Percentiles rank a stretch among this genome's conserved stretches.
phyloP scores from a whole-genome alignment of 1,139 yeast genomes.

The Pichia sp. region DNA sequence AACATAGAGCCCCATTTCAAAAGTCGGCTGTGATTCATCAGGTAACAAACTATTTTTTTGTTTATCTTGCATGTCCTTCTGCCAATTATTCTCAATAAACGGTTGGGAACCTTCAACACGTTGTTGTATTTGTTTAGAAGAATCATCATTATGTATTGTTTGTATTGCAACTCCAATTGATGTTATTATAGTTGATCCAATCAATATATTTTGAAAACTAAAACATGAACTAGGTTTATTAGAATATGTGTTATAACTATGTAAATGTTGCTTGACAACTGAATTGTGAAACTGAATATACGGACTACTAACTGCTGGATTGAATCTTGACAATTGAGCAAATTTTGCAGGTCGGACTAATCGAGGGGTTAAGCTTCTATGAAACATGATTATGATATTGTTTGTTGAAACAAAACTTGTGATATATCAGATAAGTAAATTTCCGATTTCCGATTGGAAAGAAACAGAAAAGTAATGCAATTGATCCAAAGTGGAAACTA shows the following conservation, averaged over 20 bases:
- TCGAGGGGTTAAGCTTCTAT: neutral
- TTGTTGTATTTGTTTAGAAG: neutral
- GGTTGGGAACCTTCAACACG: slow-evolving; percentile 14
- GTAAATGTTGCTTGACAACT: neutral
- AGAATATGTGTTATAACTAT: neutral
- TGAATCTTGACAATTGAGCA: neutral
- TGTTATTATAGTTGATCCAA: neutral
- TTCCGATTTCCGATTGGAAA: too few relatives aligned
- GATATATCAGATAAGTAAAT: neutral
- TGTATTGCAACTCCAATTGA: neutral
- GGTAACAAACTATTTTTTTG: slow-evolving; percentile 32
- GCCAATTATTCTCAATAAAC: slow-evolving; percentile 15
- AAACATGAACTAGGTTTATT: neutral
- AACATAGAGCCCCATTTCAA: slow-evolving; percentile 58
- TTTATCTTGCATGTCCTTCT: slow-evolving; percentile 8
- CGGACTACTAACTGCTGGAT: too few relatives aligned
- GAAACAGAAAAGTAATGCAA: too few relatives aligned
- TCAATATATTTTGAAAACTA: neutral
- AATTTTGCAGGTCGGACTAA: neutral
- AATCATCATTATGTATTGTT: slow-evolving; percentile 8
- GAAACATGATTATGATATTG: neutral
- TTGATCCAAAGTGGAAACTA: neutral
- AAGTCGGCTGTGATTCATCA: slow-evolving; percentile 50
- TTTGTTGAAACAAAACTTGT: neutral
- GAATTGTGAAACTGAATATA: neutral